Evolutionary conservation across 2,329 filamentous ascomycete species (phyloP).

Genomic region (Ophidiomyces ophidiicola): DNA sequence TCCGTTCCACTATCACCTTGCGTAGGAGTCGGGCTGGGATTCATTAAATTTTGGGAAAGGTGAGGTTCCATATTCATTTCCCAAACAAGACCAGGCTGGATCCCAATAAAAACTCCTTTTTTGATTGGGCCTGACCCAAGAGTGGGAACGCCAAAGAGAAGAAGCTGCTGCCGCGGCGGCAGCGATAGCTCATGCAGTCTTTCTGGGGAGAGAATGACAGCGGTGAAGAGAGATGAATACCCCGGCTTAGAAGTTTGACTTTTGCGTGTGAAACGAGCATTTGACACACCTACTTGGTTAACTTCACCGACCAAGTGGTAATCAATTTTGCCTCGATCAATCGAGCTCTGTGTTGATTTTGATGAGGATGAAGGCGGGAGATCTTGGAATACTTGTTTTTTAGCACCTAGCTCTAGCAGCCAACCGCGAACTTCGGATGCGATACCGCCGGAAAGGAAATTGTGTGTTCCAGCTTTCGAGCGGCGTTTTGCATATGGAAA

Average conservation of each 20-base stretch:
- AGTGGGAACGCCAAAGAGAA: slow-evolving; percentile 13
- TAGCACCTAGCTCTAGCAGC: slow-evolving; percentile 30
- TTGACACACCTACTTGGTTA: no score
- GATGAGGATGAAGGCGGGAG: not conserved
- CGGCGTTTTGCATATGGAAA: slow-evolving; percentile 25
- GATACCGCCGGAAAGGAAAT: slow-evolving; percentile 30
- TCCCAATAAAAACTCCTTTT: slow-evolving; percentile 19
- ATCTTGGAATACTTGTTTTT: slow-evolving; percentile 13
- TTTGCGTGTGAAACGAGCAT: no score
- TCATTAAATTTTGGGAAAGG: no score
- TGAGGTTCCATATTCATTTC: slow-evolving; percentile 22
- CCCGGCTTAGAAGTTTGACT: no score
- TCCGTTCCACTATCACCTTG: not conserved
- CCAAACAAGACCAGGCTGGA: slow-evolving; percentile 27
- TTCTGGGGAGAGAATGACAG: no score
- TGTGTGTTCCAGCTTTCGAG: slow-evolving; percentile 18
- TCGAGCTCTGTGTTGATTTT: not conserved
- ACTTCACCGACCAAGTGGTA: not conserved
- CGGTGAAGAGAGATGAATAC: no score
- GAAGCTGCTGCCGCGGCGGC: slow-evolving; percentile 1
- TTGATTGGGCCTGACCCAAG: not conserved
- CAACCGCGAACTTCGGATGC: slow-evolving; percentile 32
- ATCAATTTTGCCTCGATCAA: not conserved
- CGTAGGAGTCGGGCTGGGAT: not conserved
- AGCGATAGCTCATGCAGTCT: no score